Evolutionary conservation across 306 rosid species (phyloP), one percentile per base, ranked within the genome.

Genomic region (Bauhinia variegata): DNA sequence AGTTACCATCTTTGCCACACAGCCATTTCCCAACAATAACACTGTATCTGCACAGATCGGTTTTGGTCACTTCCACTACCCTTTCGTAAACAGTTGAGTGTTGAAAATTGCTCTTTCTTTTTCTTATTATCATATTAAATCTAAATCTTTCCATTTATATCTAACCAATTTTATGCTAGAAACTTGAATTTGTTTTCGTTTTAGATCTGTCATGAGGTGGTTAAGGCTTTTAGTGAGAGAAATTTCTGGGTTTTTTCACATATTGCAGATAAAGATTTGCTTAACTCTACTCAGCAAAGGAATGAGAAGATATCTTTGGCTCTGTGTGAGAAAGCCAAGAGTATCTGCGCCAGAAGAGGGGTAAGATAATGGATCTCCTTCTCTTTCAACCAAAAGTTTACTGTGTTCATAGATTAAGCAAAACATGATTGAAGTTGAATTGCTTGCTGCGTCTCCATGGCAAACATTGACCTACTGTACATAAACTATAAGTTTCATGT

Each of bases 341-440:
- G 31, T 16, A 11, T 59, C 49, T 59, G 65, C 38, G 65, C 65
- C 32, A 59, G 34, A 5, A 6, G 65, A 59, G 65, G 65, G 65
- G 65, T 59, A 59, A 5, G 48, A 38, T 16, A 16, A n/a, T 18
- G 28, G 4, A 33, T 8, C 8, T 10, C 30, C 5, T 58, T 23
- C 28, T 23, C 28, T 23, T 23, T 23, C 28, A 23, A 23, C 28
- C 28, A 23, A 23, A 23, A 1, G 28, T 23, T 23, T 23, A 23
- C 28, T 23, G 2, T 23, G 28, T 23, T 23, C 28, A 23, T 23
- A 2, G 28, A 23, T 23, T 23, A 23, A 23, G 1, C 28, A 23
- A 23, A 23, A 23, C 2, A 23, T 23, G 28, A 23, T 23, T 23
- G 28, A 23, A 23, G 28, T 23, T 23, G 28, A 23, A 23, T 23